These are phyloP conservation scores for Heterobasidion irregulare DNA, from an alignment of 1,284 basidiomycete species.

Conservation along the genomic window DNA sequence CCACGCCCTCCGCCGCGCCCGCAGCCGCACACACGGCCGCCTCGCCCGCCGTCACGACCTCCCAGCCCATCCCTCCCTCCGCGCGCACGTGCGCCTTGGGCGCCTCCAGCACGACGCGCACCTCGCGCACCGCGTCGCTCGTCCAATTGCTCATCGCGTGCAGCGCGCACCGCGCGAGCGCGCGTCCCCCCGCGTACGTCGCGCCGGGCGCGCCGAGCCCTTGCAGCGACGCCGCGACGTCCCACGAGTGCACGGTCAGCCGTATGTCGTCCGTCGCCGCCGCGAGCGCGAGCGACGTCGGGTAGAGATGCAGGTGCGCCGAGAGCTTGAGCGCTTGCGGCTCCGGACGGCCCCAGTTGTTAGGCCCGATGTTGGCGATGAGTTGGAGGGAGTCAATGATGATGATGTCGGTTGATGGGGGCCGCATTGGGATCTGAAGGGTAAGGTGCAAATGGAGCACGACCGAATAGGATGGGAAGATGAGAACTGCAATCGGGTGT, in stretches of 20 bases:
- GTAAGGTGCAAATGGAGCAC: not conserved
- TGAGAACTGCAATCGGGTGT: too few species aligned
- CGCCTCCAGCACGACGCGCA: conserved; percentile 4
- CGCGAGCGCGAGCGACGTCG: conserved; percentile 8
- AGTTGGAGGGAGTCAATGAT: conserved; percentile 3
- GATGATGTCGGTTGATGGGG: conserved; percentile 8
- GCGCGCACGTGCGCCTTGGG: conserved; percentile 8
- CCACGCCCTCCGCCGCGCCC: not conserved
- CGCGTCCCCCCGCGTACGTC: conserved; percentile 5
- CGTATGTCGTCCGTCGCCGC: conserved; percentile 9
- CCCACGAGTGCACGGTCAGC: conserved; percentile 8
- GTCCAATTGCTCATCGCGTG: not conserved
- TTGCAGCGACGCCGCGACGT: conserved; percentile 2
- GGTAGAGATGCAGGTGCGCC: conserved; percentile 8
- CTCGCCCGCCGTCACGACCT: conserved; percentile 1
- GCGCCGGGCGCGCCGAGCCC: not conserved
- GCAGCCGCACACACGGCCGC: not conserved
- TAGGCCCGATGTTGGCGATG: not conserved
- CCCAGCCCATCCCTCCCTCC: conserved; percentile 7
- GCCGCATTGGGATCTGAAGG: not conserved
- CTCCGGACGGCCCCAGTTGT: not conserved
- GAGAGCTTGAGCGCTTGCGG: not conserved
- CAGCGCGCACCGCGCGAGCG: conserved; percentile 4
- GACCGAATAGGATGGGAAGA: not conserved
- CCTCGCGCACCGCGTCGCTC: conserved; percentile 2